Base-by-base conservation (phyloP, 805 yeast genomes). In the Teunomyces aglyptinius region DNA sequence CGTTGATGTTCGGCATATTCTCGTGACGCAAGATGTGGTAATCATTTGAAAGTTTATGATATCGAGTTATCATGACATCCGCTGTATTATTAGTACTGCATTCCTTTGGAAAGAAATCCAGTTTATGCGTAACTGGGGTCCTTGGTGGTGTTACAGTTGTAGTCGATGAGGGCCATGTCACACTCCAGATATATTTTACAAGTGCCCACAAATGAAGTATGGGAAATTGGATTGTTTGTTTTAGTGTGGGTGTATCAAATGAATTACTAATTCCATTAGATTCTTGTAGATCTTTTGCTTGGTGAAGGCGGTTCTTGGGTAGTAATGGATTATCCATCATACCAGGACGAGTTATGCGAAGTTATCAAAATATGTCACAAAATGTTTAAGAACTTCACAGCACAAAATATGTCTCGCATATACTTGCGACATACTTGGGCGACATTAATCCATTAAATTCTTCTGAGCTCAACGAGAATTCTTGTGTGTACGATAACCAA, bases 21-120 rank as follows among this genome's bases (percentile, higher is more conserved):
- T 19, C n/a, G n/a, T 44, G 33, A 27, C 41, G 45, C 2, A 46
- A 39, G 4, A 48, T 19, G 26, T 47, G 50, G 28, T 35, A 49
- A 15, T 45, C 50, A 19, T 50, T 44, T 6, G 52, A 36, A 13
- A 36, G 39, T n/a, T 36, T 22, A 22, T 36, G 39, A 36, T n/a
- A 22, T 19, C 11, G 24, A n/a, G 39, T 20, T 6, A 36, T 36
- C 15, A 19, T 20, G 27, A 36, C 12, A 8, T n/a, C 39, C 4
- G 24, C 6, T 20, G 39, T 19, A 13, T 20, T 16, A 6, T 36
- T 11, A 12, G 13, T 13, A 31, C 18, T 31, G 18, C 13, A 8
- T 6, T 31, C 33, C 15, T 31, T 18, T 4, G 33, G 8, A 6
- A 31, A 4, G 4, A 7, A 4, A 15, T 15, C 33, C 16, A 13